Conservation (phyloP, 768 basidiomycete species). For the Clavulina sp. region DNA sequence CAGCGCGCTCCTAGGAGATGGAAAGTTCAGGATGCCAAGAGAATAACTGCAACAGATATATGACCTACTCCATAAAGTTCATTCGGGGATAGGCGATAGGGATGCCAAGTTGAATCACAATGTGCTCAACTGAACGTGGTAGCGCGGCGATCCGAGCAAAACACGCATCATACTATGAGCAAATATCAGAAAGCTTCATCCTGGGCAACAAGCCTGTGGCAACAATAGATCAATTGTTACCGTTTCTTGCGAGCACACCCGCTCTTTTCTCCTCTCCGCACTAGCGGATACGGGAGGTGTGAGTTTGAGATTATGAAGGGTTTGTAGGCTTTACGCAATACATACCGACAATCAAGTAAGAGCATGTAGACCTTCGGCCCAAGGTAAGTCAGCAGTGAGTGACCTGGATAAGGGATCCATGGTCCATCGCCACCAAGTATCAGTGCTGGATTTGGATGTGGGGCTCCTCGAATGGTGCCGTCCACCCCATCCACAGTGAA, state of each 20-base stretch:
- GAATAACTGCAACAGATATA: not conserved
- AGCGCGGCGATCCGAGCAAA: conserved; percentile 45
- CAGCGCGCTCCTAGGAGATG: conserved; percentile 26
- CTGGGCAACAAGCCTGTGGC: too few relatives aligned
- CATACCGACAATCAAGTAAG: conserved; percentile 66
- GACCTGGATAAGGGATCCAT: conserved; percentile 63
- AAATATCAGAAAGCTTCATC: too few relatives aligned
- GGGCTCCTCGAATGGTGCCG: conserved; percentile 43
- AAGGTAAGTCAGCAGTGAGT: conserved; percentile 64
- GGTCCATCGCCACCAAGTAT: conserved; percentile 63
- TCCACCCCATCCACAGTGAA: conserved; percentile 68
- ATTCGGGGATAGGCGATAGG: conserved; percentile 71
- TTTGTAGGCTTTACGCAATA: conserved; percentile 4
- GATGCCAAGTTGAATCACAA: conserved; percentile 47
- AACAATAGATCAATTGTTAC: too few relatives aligned
- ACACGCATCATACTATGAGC: conserved; percentile 55
- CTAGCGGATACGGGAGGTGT: conserved; percentile 35
- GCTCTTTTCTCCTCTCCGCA: conserved; percentile 67
- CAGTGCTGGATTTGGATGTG: conserved; percentile 49
- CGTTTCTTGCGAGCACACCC: conserved; percentile 59
- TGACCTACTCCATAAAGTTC: conserved; percentile 52
- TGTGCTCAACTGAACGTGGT: conserved; percentile 55
- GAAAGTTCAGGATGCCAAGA: not conserved
- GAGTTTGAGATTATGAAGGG: not conserved
- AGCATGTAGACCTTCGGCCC: conserved; percentile 64